These are phyloP conservation scores for Heterobasidion parviporum DNA, from an alignment of 1,284 basidiomycete species.

Conservation along the genomic window DNA sequence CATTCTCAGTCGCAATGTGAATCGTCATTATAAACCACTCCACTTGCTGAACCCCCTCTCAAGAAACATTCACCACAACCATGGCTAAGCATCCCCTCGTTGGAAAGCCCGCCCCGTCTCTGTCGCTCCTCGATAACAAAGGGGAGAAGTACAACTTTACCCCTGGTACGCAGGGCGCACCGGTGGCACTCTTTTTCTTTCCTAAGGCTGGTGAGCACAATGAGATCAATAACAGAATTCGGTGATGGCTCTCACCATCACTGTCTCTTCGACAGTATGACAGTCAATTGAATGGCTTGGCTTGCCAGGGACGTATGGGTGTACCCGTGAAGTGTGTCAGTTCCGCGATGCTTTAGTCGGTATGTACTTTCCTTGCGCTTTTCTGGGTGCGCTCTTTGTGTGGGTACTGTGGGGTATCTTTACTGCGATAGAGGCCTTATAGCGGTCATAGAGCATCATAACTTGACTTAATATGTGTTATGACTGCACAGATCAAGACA, in stretches of 20 bases:
- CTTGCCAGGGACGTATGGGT: constrained; percentile 55
- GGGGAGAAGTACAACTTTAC: constrained; percentile 41
- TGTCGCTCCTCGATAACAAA: constrained; percentile 41
- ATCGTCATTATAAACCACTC: too few species aligned
- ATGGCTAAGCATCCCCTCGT: constrained; percentile 35
- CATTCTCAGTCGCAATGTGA: too few species aligned
- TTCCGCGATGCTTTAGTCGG: constrained; percentile 70
- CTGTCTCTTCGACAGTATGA: not conserved
- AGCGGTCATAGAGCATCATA: too few species aligned
- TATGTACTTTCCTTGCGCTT: constrained; percentile 20
- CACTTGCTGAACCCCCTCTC: too few species aligned
- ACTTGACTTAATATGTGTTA: too few species aligned
- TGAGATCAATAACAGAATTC: not conserved
- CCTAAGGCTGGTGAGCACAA: constrained; percentile 45
- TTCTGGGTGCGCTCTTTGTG: not conserved
- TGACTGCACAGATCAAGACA: constrained; percentile 43
- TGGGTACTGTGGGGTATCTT: not conserved
- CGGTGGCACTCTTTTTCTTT: constrained; percentile 70
- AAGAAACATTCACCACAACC: not conserved
- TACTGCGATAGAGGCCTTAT: too few species aligned
- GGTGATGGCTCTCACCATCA: not conserved
- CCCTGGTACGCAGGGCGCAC: constrained; percentile 36
- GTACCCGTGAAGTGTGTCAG: constrained; percentile 71
- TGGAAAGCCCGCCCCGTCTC: constrained; percentile 39
- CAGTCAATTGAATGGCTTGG: not conserved